These are phyloP conservation scores for Heritiera fomes DNA, from an alignment of 345 rosid genomes.

Conservation along the genomic window DNA sequence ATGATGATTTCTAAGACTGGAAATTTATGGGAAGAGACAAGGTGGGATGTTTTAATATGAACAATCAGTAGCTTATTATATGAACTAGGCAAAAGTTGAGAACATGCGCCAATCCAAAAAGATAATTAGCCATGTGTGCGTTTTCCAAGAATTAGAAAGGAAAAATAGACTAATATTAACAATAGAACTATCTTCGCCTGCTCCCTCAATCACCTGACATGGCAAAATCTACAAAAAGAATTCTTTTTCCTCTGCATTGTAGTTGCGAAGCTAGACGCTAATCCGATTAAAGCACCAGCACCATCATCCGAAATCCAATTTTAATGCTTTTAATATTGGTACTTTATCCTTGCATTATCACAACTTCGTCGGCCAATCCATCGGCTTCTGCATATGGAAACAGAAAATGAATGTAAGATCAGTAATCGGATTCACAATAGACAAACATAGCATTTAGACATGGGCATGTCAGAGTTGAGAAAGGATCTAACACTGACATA, in stretches of 20 bases:
- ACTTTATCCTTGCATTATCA: background rate
- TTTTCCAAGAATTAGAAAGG: background rate
- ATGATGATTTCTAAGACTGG: background rate
- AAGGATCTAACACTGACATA: constrained; percentile 32
- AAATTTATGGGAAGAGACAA: background rate
- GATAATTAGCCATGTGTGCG: background rate
- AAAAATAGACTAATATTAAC: background rate
- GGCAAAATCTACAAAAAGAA: background rate
- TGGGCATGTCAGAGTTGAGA: background rate
- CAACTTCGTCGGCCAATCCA: constrained; percentile 1
- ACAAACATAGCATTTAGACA: background rate
- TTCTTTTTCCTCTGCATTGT: background rate
- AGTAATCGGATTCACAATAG: background rate
- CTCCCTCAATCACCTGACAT: background rate
- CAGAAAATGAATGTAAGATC: background rate
- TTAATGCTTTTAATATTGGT: background rate
- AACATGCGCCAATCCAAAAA: background rate
- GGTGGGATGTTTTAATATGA: background rate
- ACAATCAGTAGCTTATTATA: background rate
- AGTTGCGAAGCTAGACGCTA: background rate
- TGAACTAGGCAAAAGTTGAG: background rate
- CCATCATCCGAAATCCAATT: background rate
- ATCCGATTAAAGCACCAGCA: background rate
- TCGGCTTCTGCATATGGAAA: constrained; percentile 5
- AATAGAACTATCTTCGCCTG: background rate